These are phyloP conservation scores for Rubroboletus pulcherrimus DNA, from an alignment of 768 basidiomycete genomes.

Conservation along the genomic window DNA sequence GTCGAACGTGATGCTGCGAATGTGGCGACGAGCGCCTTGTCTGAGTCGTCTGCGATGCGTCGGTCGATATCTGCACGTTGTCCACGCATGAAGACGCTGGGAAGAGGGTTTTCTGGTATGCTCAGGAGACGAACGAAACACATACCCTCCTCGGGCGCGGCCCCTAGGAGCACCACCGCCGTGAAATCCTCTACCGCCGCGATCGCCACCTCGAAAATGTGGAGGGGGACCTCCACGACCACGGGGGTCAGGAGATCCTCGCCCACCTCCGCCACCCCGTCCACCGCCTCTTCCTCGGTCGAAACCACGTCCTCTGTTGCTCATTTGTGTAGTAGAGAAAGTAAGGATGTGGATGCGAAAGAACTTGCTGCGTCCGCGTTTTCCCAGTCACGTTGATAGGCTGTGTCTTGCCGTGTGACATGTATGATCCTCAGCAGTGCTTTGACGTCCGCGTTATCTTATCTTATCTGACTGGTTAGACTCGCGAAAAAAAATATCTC, in stretches of 20 bases:
- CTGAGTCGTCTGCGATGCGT: conserved; percentile 45
- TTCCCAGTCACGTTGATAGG: conserved; percentile 12
- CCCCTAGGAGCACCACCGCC: conserved; percentile 28
- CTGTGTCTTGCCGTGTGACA: conserved; percentile 15
- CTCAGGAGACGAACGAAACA: not conserved
- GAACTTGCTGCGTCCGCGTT: not conserved
- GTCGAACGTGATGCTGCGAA: conserved; percentile 25
- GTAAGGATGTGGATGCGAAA: not conserved
- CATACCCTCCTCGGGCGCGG: conserved; percentile 40
- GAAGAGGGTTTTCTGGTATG: not conserved
- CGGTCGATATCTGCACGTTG: conserved; percentile 46
- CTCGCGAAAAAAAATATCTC: not conserved
- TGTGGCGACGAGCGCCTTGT: conserved; percentile 41
- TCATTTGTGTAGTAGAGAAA: conserved; percentile 21
- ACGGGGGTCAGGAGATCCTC: conserved; percentile 28
- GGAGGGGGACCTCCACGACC: conserved; percentile 27
- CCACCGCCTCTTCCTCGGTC: conserved; percentile 37
- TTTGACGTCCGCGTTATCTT: conserved; percentile 8
- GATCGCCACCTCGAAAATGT: conserved; percentile 27
- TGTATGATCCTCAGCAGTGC: not conserved
- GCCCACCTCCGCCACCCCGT: conserved; percentile 32
- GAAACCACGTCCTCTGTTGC: conserved; percentile 39
- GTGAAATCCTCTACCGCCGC: conserved; percentile 30
- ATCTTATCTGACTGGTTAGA: conserved; percentile 20
- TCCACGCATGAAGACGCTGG: conserved; percentile 40